Percentiles rank a stretch among this genome's conserved stretches.
Evolutionary conservation across 345 rosid genomes (phyloP).

Genomic region (Eucalyptus erythrocorys): DNA sequence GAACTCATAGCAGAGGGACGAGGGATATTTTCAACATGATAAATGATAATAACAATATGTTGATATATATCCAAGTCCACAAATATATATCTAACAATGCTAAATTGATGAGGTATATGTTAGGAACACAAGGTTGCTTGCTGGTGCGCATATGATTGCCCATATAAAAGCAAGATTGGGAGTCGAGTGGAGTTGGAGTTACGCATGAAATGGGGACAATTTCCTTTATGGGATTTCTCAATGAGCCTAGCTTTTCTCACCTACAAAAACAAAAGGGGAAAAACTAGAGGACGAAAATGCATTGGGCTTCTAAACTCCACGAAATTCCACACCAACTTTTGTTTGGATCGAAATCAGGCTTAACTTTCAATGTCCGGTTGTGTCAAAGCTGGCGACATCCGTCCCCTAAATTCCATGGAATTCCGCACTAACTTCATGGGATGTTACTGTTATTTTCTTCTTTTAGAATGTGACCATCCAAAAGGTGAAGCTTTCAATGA

Average conservation of each 20-base stretch:
- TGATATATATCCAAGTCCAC: background rate
- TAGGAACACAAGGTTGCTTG: background rate
- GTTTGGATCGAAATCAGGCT: background rate
- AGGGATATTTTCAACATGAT: too few species aligned
- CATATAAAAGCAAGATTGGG: background rate
- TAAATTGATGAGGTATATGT: background rate
- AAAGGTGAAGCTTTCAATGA: too few species aligned
- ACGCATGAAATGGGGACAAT: background rate
- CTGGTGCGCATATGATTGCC: background rate
- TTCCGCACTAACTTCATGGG: too few species aligned
- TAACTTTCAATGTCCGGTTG: background rate
- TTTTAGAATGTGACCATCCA: too few species aligned
- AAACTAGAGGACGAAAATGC: background rate
- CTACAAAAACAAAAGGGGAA: background rate
- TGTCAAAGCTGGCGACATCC: background rate
- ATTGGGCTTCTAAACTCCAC: background rate
- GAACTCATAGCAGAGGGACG: too few species aligned
- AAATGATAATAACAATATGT: background rate
- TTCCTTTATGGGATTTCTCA: background rate
- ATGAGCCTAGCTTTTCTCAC: background rate
- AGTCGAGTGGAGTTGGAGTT: background rate
- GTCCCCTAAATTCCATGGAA: background rate
- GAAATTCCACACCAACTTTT: background rate
- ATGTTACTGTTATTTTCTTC: too few species aligned
- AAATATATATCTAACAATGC: background rate